phyloP scores from a whole-genome alignment of 768 basidiomycete species.

The Naematelia encephala region DNA sequence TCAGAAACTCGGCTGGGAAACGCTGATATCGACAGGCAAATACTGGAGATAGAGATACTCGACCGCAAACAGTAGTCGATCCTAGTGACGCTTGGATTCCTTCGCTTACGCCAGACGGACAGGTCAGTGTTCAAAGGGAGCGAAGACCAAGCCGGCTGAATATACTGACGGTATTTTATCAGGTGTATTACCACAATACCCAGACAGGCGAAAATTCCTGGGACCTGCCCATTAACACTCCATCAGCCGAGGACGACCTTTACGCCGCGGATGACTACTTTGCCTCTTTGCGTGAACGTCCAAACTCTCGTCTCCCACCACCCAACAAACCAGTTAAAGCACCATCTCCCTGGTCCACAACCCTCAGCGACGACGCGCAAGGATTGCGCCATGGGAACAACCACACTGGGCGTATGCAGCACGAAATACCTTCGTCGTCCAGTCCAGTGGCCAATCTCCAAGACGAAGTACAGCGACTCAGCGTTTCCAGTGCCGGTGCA shows the following conservation, averaged over 20 bases:
- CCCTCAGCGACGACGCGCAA: conserved; percentile 75
- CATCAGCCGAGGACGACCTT: conserved; percentile 23
- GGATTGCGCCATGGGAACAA: conserved; percentile 77
- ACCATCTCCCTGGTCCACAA: conserved; percentile 70
- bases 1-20: too few relatives aligned
- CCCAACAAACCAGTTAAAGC: conserved; percentile 20
- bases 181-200: conserved; percentile 96
- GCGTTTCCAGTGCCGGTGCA: conserved; percentile 15
- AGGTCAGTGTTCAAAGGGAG: conserved; percentile 56
- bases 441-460: conserved; percentile 7
- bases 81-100: conserved; percentile 77
- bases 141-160: background rate
- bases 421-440: conserved; percentile 17
- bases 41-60: background rate
- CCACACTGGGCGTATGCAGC: conserved; percentile 58
- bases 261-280: conserved; percentile 23
- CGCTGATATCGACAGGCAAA: too few relatives aligned
- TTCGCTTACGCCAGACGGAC: conserved; percentile 72
- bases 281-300: conserved; percentile 3
- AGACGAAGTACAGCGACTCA: conserved; percentile 18
- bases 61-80: background rate
- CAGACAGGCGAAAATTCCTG: conserved; percentile 59
- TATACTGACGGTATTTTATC: background rate
- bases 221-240: conserved; percentile 62
- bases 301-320: conserved; percentile 11